Percentiles rank a stretch among this genome's conserved stretches.
phyloP scores from a whole-genome alignment of 805 yeast species.

The Starmerella powellii region DNA sequence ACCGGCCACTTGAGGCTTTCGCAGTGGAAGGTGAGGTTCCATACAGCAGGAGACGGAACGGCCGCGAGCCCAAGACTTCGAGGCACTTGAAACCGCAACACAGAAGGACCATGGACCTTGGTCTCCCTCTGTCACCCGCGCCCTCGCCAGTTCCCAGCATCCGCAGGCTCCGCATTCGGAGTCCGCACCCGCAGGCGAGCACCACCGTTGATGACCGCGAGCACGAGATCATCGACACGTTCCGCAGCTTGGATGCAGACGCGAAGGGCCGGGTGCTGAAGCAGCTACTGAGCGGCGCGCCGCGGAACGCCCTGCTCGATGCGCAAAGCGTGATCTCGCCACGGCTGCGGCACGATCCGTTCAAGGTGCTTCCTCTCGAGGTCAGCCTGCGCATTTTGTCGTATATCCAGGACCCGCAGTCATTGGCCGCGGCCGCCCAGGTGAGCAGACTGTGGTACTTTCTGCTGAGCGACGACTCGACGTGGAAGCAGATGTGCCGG shows the following conservation, averaged over 20 bases:
- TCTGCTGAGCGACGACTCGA: constrained; percentile 32
- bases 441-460: constrained; percentile 71
- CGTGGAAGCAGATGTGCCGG: constrained; percentile 34
- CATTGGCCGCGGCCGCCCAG: constrained; percentile 84
- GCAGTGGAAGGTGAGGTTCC: too few relatives aligned
- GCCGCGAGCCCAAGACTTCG: too few relatives aligned
- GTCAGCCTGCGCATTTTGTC: constrained; percentile 70
- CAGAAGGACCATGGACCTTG: neutral
- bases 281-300: constrained; percentile 21
- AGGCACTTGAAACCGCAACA: too few relatives aligned
- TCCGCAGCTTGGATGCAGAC: constrained; percentile 16
- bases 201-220: neutral
- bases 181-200: neutral
- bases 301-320: constrained; percentile 25
- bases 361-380: constrained; percentile 58
- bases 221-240: constrained; percentile 14
- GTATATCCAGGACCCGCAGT: constrained; percentile 68
- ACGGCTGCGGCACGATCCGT: constrained; percentile 32
- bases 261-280: constrained; percentile 20
- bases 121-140: constrained; percentile 25
- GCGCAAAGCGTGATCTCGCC: constrained; percentile 29
- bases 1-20: too few relatives aligned
- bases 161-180: constrained; percentile 10
- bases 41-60: too few relatives aligned
- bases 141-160: constrained; percentile 25